A percentile compares a stretch with the other conserved stretches of the same genome.
Conservation (phyloP, 176 grass and related monocot genomes). For the Aegilops umbellulata region DNA sequence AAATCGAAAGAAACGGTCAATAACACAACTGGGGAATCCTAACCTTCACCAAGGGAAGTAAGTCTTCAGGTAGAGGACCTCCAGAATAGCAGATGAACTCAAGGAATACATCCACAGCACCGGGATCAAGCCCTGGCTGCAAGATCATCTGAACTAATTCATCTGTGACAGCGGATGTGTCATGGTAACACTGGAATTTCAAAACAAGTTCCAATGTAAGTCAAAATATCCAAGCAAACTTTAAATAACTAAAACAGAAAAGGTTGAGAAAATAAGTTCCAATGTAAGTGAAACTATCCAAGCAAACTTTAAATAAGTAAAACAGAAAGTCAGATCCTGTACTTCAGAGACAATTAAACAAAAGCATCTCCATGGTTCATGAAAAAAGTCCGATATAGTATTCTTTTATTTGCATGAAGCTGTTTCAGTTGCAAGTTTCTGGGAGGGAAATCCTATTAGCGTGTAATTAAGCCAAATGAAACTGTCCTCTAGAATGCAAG, state of each 20-base stretch:
- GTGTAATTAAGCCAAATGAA: neutral
- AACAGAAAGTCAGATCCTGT: constrained; percentile 1
- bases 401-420: neutral
- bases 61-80: constrained; percentile 94
- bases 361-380: constrained; percentile 6
- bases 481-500: neutral
- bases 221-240: neutral
- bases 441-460: neutral
- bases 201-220: neutral
- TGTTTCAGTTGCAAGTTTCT: neutral
- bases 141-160: constrained; percentile 90
- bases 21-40: neutral
- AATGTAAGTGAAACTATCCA: neutral
- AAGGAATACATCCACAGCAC: constrained; percentile 89
- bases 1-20: neutral
- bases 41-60: constrained; percentile 80
- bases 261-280: neutral
- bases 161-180: constrained; percentile 79
- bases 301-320: neutral
- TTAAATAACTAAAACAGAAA: constrained; percentile 2
- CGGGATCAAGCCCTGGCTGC: constrained; percentile 84
- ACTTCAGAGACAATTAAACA: neutral
- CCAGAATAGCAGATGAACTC: constrained; percentile 98
- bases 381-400: neutral
- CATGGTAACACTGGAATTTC: constrained; percentile 79